A percentile compares a stretch with the other conserved stretches of the same genome.
phyloP scores from a whole-genome alignment of 805 yeast genomes.

The Ogataea wickerhamii region DNA sequence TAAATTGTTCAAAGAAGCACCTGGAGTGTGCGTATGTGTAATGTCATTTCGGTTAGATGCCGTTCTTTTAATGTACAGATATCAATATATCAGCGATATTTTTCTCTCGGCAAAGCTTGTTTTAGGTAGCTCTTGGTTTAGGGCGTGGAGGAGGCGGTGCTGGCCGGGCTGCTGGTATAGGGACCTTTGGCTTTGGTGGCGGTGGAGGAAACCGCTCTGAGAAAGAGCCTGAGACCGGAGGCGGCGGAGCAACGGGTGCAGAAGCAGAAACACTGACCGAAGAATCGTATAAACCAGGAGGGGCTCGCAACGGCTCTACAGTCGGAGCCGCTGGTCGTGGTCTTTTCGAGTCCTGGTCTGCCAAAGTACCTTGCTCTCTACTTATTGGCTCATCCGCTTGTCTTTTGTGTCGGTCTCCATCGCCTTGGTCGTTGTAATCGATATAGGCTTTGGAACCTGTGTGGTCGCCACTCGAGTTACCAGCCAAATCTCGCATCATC shows the following conservation, averaged over 20 bases:
- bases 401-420: conserved; percentile 3
- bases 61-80: too few species aligned
- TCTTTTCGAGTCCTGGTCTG: conserved; percentile 4
- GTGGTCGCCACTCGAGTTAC: conserved; percentile 18
- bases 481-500: conserved; percentile 48
- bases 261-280: conserved; percentile 1
- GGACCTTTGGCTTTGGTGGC: conserved; percentile 8
- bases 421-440: conserved; percentile 3
- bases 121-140: background rate
- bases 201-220: conserved; percentile 7
- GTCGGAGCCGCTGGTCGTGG: conserved; percentile 3
- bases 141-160: conserved; percentile 6
- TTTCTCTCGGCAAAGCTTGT: too few species aligned
- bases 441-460: conserved; percentile 3
- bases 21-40: conserved; percentile 24
- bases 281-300: conserved; percentile 16
- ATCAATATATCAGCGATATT: too few species aligned
- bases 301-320: conserved; percentile 24
- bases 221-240: conserved; percentile 4
- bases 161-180: background rate
- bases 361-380: conserved; percentile 23
- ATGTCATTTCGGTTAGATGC: too few species aligned
- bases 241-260: conserved; percentile 4
- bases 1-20: conserved; percentile 29
- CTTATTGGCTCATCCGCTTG: conserved; percentile 21